Percentiles rank a stretch among this genome's conserved stretches.
Evolutionary conservation across 345 rosid species (phyloP).

Genomic region (Isatis tinctoria): DNA sequence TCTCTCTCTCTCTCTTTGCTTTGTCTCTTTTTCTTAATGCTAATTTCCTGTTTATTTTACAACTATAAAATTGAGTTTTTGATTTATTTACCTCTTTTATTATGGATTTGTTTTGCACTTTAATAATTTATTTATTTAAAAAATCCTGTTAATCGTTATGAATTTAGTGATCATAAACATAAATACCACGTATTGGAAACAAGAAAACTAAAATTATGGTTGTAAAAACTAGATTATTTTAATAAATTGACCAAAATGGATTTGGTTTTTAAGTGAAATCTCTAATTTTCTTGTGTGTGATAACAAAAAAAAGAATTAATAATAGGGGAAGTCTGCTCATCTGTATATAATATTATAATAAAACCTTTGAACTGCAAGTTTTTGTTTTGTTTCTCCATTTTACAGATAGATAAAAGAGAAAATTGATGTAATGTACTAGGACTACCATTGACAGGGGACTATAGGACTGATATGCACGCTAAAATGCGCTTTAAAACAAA

Average conservation of each 20-base stretch:
- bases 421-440: constrained; percentile 21
- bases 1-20: neutral
- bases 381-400: neutral
- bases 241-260: neutral
- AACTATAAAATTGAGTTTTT: neutral
- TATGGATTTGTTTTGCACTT: no score
- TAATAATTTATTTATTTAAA: no score
- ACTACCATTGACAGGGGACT: constrained; percentile 11
- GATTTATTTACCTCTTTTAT: no score
- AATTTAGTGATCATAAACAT: no score
- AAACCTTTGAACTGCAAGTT: neutral
- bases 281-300: neutral
- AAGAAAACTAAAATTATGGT: no score
- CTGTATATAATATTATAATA: neutral
- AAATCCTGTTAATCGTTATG: no score
- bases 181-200: no score
- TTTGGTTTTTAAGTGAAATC: neutral
- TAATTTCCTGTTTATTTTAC: neutral
- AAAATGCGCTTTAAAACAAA: neutral
- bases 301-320: neutral
- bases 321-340: neutral
- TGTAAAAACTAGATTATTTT: no score
- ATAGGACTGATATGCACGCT: constrained; percentile 1
- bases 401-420: neutral
- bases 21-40: neutral